Base-by-base conservation (phyloP, 257 asterid species). In the Nicotiana tomentosiformis region DNA sequence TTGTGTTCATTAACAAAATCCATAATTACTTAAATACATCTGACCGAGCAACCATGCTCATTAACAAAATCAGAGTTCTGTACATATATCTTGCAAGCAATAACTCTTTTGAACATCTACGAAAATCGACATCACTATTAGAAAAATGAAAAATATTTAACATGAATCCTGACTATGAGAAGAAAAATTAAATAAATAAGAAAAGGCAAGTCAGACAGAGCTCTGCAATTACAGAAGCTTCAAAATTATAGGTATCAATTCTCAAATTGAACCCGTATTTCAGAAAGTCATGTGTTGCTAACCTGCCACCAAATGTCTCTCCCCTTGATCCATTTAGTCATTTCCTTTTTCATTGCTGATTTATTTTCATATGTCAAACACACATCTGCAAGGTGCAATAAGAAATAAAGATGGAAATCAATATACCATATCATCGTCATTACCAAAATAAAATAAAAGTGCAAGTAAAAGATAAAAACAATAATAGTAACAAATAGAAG, bases 261-360 rank as follows among this genome's bases (percentile, higher is more conserved):
- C 79, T 49, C 26, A 12, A 12, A 49, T 49, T 49, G 58, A 74
- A 12, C 26, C 62, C n/a, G 30, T 37, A 55, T 64, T 30, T 10
- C 32, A 56, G 35, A 57, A 57, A n/a, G 26, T 77, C 43, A 49
- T 17, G 46, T 77, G 35, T 64, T 64, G 62, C 58, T 30, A 83
- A 94, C 99, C 99, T 96, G 98, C 99, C 98, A 96, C 98, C 99
- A 96, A 39, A 81, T 85, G 86, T 96, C 99, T 93, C 98, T 88
- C 87, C 94, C 97, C 83, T 89, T 86, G 80, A 87, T 90, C 99
- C 99, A 96, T 82, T 89, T 92, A 9, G 98, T 94, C 87, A 80
- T 84, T 86, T 89, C 94, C 90, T 87, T 96, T 87, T 85, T 91
- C 97, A 94, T 79, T 87, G 98, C 98, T 78, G 89, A 84, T 79